Evolutionary conservation across 306 rosid genomes (phyloP), one percentile per base, ranked within the genome.

Genomic region (Sphenostylis stenocarpa): DNA sequence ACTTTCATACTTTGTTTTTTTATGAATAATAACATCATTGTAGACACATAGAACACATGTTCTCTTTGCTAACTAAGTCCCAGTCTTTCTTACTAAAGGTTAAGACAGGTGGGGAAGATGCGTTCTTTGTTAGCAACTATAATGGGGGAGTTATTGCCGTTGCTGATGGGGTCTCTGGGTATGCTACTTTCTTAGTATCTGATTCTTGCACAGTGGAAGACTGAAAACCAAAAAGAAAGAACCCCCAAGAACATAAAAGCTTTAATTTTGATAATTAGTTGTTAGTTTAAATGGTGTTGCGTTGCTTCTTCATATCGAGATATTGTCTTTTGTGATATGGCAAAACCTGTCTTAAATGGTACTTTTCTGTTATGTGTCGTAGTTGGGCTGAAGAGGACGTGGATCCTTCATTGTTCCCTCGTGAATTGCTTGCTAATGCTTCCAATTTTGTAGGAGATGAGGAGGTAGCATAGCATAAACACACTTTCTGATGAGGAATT

Each of bases 91-190:
- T 83, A 70, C 45, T 75, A 58, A 83, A 92, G 98, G 88, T 86
- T 80, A 93, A 80, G 53, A 91, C 80, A 78, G 97, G 99, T 21
- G 99, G 97, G 78, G 99, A 95, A 86, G 99, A 95, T 87, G 97
- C 97, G 82, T 88, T 84, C 84, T 83, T 92, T 48, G 93, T 90
- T 47, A 92, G 90, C 86, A 56, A 78, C 86, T 83, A 89, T 75
- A 70, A 82, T 71, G 94, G 96, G 3, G 97, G 97, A 84, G 90
- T 91, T 80, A 84, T 92, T 87, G 87, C 94, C 75, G 91, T 95
- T 70, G 99, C 99, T 79, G 97, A 92, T 88, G 97, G 99, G 36
- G 99, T 95, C 65, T 95, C 97, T 64, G 97, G 96, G 99, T 95
- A 92, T 82, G 86, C 43, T 58, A 41, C 62, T 75, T 48, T 67